Evolutionary conservation across 1,284 basidiomycete genomes (phyloP).

Genomic region (Boletus sp.): DNA sequence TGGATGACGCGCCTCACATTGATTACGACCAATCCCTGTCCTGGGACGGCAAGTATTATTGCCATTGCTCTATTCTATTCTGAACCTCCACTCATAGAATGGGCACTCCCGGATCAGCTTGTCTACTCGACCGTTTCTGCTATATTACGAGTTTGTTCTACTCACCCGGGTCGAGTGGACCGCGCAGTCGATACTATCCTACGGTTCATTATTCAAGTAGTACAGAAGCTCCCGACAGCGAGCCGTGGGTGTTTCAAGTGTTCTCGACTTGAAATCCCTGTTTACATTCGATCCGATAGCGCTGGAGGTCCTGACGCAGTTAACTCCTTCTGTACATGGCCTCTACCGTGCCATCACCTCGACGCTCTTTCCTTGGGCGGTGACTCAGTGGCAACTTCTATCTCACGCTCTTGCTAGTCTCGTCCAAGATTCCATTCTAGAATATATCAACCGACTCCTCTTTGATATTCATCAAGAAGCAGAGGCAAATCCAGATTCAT

Average conservation of each 20-base stretch:
- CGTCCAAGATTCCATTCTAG: conserved; percentile 58
- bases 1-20: conserved; percentile 65
- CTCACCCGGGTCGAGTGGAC: conserved; percentile 46
- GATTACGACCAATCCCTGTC: conserved; percentile 74
- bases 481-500: conserved; percentile 32
- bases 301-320: conserved; percentile 66
- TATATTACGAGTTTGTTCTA: conserved; percentile 60
- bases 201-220: conserved; percentile 55
- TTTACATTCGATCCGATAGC: conserved; percentile 40
- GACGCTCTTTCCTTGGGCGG: conserved; percentile 70
- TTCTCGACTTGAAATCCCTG: not conserved
- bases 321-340: conserved; percentile 82
- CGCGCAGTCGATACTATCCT: conserved; percentile 54
- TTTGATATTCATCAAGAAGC: conserved; percentile 56
- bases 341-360: conserved; percentile 82
- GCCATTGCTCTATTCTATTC: not conserved
- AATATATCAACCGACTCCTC: conserved; percentile 65
- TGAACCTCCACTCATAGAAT: conserved; percentile 45
- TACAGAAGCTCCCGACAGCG: conserved; percentile 50
- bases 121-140: conserved; percentile 74
- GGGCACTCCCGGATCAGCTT: conserved; percentile 79
- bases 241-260: conserved; percentile 43
- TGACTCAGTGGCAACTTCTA: conserved; percentile 62
- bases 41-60: conserved; percentile 59
- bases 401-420: conserved; percentile 52